Conservation (phyloP, 2,329 filamentous ascomycete species). For the Acarospora socialis region DNA sequence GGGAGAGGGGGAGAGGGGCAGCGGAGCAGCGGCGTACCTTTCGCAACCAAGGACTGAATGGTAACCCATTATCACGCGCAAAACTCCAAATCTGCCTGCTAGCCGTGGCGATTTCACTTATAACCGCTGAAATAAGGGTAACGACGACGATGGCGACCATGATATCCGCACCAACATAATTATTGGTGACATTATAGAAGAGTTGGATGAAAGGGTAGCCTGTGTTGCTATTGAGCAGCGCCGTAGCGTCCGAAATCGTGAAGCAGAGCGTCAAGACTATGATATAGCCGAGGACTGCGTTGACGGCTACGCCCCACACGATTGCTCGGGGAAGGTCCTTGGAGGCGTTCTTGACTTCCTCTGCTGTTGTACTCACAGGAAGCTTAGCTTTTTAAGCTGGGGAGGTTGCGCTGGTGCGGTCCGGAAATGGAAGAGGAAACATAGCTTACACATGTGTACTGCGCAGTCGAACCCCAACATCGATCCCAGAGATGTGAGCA, state of each 20-base stretch:
- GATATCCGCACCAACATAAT: conserved; percentile 33
- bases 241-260: conserved; percentile 35
- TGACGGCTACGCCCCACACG: conserved; percentile 35
- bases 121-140: conserved; percentile 34
- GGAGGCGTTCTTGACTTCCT: conserved; percentile 33
- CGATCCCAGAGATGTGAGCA: conserved; percentile 26
- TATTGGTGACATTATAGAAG: conserved; percentile 38
- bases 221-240: conserved; percentile 30
- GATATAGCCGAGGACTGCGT: conserved; percentile 39
- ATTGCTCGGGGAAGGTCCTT: conserved; percentile 37
- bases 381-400: conserved; percentile 9
- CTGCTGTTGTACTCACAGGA: conserved; percentile 16
- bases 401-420: conserved; percentile 1
- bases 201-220: conserved; percentile 46
- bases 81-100: conserved; percentile 45
- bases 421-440: background rate
- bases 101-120: conserved; percentile 37
- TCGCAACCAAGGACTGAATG: conserved; percentile 25
- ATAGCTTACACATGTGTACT: conserved; percentile 31
- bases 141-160: conserved; percentile 38
- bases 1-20: background rate
- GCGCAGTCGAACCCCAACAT: conserved; percentile 30
- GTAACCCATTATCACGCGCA: conserved; percentile 28
- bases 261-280: conserved; percentile 44
- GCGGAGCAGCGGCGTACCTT: conserved; percentile 18